Conservation (phyloP, 768 basidiomycete species). For the Coprinellus aureogranulatus region DNA sequence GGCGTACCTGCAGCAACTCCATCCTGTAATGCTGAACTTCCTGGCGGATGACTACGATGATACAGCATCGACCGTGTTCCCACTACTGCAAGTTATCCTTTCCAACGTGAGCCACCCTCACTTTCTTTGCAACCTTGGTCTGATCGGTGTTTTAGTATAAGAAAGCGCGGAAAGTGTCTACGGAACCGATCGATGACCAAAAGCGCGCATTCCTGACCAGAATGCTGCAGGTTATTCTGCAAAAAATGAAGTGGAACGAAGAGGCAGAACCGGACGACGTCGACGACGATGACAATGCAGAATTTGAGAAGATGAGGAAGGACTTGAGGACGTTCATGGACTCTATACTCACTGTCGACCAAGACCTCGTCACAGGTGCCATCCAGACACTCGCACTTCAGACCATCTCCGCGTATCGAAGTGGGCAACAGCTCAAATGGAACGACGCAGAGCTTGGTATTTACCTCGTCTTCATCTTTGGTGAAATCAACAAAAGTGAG, state of each 20-base stretch:
- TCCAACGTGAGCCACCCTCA: slow-evolving; percentile 53
- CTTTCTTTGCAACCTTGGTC: not conserved
- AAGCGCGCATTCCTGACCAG: slow-evolving; percentile 76
- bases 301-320: slow-evolving; percentile 84
- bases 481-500: slow-evolving; percentile 88
- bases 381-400: slow-evolving; percentile 70
- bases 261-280: slow-evolving; percentile 75
- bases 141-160: slow-evolving; percentile 64
- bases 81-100: slow-evolving; percentile 73
- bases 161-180: slow-evolving; percentile 57
- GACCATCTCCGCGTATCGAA: slow-evolving; percentile 71
- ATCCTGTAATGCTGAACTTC: slow-evolving; percentile 84
- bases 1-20: slow-evolving; percentile 57
- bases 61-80: slow-evolving; percentile 81
- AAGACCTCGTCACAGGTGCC: slow-evolving; percentile 76
- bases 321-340: slow-evolving; percentile 86
- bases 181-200: slow-evolving; percentile 59
- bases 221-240: slow-evolving; percentile 73
- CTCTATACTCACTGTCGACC: slow-evolving; percentile 81
- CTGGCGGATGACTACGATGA: slow-evolving; percentile 90
- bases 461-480: slow-evolving; percentile 92
- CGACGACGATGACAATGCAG: slow-evolving; percentile 83
- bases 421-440: slow-evolving; percentile 72
- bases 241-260: slow-evolving; percentile 90
- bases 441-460: slow-evolving; percentile 90